Evolutionary conservation across 768 basidiomycete species (phyloP), one percentile per base, ranked within the genome.

Genomic region (Hypholoma fasciculare): DNA sequence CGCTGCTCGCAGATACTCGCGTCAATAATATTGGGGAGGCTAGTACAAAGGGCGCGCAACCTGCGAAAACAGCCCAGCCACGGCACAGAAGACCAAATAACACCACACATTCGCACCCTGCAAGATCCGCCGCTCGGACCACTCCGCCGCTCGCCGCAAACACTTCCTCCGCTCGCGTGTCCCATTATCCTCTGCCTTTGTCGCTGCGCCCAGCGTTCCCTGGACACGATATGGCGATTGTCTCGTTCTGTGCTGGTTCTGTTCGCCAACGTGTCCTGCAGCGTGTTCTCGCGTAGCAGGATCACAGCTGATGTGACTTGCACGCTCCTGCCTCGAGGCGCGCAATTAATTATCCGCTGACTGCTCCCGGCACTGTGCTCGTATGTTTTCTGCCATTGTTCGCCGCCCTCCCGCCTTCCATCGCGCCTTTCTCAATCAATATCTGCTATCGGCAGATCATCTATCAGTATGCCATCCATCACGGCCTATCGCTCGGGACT

Each of bases 211-310:
- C 30, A 7, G 6, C 30, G 30, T 9, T 34, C 30, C 7, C 30
- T 34, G 30, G 30, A 9, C 6, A 34, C 30, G 30, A 9, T 34
- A 34, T 34, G 30, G 30, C 30, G 30, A 34, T 34, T 34, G 30
- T 34, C 30, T 9, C 9, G 7, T 34, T 34, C 30, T 34, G 30
- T 34, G 30, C 30, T 7, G 30, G 30, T 34, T 6, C 30, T 7
- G 30, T 9, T 9, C 6, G 30, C 30, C 75, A 76, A 75, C 75
- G 76, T 77, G 76, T 71, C 69, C 54, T 71, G 72, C 76, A 75
- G 67, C 76, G 72, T 76, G 74, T 60, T 63, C 62, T 64, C 61
- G 56, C 49, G 23, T 53, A 61, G 55, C 62, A 60, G 44, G 27
- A 38, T 53, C 50, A 48, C 54, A 20, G 27, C 47, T 48, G 47